Base-by-base conservation (phyloP, 1,139 yeast genomes). In the Nematodospora anomalae region DNA sequence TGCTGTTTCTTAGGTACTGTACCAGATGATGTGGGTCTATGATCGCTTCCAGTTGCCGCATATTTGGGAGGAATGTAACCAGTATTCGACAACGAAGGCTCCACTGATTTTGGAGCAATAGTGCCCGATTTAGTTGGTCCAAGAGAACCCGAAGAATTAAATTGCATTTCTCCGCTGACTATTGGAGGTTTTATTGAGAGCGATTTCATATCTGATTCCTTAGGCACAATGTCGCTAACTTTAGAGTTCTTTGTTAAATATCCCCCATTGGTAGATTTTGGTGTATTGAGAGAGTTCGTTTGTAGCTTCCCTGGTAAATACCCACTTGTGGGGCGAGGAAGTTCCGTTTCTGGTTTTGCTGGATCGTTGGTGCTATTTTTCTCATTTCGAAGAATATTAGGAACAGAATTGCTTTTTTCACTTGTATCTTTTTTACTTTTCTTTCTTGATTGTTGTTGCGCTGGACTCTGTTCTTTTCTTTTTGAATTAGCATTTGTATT, bases 41-140 rank as follows among this genome's bases (percentile, higher is more conserved):
- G 28, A 9, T 26, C 23, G 33, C 21, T 22, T 26, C 6, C 30
- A 15, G 22, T 16, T 8, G 21, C 6, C 21, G 21, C 8, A 18
- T 6, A 6, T 18, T 18, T 6, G 6, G 21, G 21, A 6, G 8
- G 8, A 8, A 18, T 18, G 21, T 18, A 18, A 6, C 21, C 29
- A 5, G 11, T n/a, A n/a, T 16, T 16, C 16, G 13, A 16, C 22
- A 16, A 16, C 13, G 6, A 8, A n/a, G 6, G 30, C 11, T 4
- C 13, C 30, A 28, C 21, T 9, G 23, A 7, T n/a, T n/a, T 28
- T 10, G 28, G 28, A 13, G 26, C 28, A 26, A 36, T 18, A 4
- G 30, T 30, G 2, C 39, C 39, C 4, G 42, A 32, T 35, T 35
- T 35, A 15, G 38, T 33, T 6, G 42, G 42, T 9, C 25, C 30